These are phyloP conservation scores for Kazachstania africana DNA, from an alignment of 805 yeast genomes.

Conservation along the genomic window DNA sequence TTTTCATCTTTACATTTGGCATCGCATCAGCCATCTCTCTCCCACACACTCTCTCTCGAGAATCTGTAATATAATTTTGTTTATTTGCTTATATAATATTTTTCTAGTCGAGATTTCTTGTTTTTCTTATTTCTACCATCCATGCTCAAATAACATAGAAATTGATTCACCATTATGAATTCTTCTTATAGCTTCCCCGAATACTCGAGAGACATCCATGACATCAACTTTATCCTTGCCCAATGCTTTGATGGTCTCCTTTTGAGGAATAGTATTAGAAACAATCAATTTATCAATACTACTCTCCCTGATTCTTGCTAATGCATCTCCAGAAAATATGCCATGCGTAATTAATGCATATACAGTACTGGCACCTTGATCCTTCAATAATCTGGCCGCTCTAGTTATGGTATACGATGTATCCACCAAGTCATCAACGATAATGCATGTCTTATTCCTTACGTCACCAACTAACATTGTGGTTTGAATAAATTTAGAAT, in stretches of 20 bases:
- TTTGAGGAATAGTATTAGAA: slow-evolving; percentile 87
- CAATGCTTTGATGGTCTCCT: slow-evolving; percentile 36
- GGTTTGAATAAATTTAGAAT: slow-evolving; percentile 42
- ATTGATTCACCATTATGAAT: slow-evolving; percentile 96
- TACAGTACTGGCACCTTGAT: slow-evolving; percentile 82
- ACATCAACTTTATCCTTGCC: slow-evolving; percentile 58
- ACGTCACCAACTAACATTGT: slow-evolving; percentile 97
- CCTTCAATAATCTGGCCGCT: slow-evolving; percentile 84
- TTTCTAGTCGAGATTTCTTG: no score
- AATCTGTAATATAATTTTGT: no score
- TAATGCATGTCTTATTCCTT: slow-evolving; percentile 70
- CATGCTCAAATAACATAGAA: slow-evolving; percentile 79
- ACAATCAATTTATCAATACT: slow-evolving; percentile 76
- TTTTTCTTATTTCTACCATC: background rate
- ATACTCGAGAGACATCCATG: slow-evolving; percentile 74
- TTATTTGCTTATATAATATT: no score
- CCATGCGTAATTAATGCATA: slow-evolving; percentile 90
- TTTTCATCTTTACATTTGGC: no score
- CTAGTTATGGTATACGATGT: slow-evolving; percentile 85
- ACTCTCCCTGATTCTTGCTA: slow-evolving; percentile 52
- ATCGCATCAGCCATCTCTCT: no score
- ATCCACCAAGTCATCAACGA: slow-evolving; percentile 88
- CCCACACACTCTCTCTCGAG: no score
- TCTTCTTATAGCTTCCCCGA: slow-evolving; percentile 91
- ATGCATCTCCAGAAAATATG: slow-evolving; percentile 83